Conservation (phyloP, 1,284 basidiomycete genomes). For the Fomitopsis pinicola region DNA sequence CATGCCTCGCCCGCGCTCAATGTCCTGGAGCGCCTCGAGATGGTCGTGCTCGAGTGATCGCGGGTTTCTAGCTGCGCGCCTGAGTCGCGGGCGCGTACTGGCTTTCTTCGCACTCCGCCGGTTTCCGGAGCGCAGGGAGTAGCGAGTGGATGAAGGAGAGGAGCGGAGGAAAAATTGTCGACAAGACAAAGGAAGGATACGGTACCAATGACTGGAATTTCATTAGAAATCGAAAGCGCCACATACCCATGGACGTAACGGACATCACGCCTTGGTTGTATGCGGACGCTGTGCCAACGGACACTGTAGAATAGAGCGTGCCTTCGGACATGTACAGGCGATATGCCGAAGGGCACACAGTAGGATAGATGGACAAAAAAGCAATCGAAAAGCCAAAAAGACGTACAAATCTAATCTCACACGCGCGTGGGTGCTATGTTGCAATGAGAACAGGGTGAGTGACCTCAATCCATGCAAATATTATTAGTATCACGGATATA, state of each 20-base stretch:
- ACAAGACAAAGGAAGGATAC: too few relatives aligned
- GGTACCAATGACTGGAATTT: too few relatives aligned
- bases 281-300: neutral
- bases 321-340: neutral
- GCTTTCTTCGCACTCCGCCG: neutral
- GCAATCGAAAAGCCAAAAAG: neutral
- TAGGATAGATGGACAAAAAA: neutral
- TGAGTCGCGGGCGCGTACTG: neutral
- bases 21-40: constrained; percentile 3
- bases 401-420: neutral
- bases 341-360: neutral
- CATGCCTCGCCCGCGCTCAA: neutral
- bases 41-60: neutral
- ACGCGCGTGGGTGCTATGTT: too few relatives aligned
- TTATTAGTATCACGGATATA: neutral
- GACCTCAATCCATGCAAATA: neutral
- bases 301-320: neutral
- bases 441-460: neutral
- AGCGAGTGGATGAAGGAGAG: too few relatives aligned
- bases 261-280: neutral
- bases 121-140: neutral
- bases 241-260: neutral
- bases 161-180: too few relatives aligned
- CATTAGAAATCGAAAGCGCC: neutral
- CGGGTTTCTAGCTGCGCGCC: neutral